Percentiles rank a stretch among this genome's conserved stretches.
Evolutionary conservation across 495 filamentous ascomycete genomes (phyloP).

Genomic region (Melanomma pulvis-pyrius): DNA sequence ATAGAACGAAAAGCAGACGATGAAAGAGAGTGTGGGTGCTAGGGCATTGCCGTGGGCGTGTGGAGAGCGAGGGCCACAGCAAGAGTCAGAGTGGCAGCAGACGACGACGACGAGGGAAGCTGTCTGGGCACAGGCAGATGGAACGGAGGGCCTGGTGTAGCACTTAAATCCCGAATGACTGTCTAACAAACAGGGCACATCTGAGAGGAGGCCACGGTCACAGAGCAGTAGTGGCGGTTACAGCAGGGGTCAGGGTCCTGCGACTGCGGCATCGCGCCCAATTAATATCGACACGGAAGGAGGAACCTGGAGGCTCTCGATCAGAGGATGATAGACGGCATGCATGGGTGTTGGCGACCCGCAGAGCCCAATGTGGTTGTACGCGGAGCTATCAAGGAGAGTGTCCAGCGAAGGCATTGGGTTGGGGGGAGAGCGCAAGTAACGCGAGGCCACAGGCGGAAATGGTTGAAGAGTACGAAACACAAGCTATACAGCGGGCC

Average conservation of each 20-base stretch:
- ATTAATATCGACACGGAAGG: neutral
- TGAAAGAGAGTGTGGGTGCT: neutral
- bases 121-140: neutral
- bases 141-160: neutral
- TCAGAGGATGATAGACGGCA: neutral
- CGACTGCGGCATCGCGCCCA: neutral
- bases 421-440: no score
- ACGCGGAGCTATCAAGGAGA: no score
- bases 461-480: neutral
- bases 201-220: neutral
- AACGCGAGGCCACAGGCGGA: no score
- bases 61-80: neutral
- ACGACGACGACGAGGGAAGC: neutral
- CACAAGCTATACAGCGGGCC: neutral
- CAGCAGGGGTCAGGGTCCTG: neutral
- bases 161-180: neutral
- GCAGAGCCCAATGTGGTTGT: neutral
- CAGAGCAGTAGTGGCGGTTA: neutral
- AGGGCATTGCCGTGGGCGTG: neutral
- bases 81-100: neutral
- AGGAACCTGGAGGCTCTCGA: neutral
- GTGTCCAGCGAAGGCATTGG: no score
- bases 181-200: neutral
- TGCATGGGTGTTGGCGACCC: neutral
- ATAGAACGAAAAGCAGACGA: neutral